Conservation (phyloP, 176 grass and related monocot species). For the Luzula sylvatica region DNA sequence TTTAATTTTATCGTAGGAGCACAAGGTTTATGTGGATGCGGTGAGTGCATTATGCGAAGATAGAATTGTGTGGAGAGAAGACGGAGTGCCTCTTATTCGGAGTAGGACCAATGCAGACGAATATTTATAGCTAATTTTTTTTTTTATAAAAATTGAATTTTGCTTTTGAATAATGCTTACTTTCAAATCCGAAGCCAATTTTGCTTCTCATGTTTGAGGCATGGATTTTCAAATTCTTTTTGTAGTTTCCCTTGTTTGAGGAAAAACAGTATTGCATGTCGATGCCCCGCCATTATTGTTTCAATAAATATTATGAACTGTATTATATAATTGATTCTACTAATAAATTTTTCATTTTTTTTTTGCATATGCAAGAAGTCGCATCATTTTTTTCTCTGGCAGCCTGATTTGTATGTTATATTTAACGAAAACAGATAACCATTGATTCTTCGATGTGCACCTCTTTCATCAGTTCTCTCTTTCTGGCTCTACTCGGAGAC, state of each 20-base stretch:
- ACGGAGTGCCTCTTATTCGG: conserved; percentile 31
- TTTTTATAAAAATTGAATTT: neutral
- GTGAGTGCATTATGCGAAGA: conserved; percentile 74
- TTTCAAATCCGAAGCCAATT: conserved; percentile 8
- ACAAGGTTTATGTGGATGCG: conserved; percentile 73
- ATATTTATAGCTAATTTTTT: conserved; percentile 13
- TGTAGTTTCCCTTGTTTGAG: neutral
- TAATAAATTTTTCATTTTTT: too few species aligned
- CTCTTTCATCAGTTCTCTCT: too few species aligned
- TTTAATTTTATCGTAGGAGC: conserved; percentile 31
- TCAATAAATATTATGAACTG: too few species aligned
- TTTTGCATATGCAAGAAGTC: too few species aligned
- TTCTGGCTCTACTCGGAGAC: too few species aligned
- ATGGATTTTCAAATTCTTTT: neutral
- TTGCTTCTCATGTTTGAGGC: conserved; percentile 8
- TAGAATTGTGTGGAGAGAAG: conserved; percentile 59
- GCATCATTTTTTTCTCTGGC: too few species aligned
- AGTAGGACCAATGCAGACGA: conserved; percentile 17
- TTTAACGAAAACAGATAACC: too few species aligned
- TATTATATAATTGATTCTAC: too few species aligned
- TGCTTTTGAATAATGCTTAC: neutral
- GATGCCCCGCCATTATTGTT: too few species aligned
- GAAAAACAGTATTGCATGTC: too few species aligned
- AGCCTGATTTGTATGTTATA: too few species aligned
- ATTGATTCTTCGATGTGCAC: too few species aligned